A percentile compares a stretch with the other conserved stretches of the same genome.
Evolutionary conservation across 192 early-diverging fungal species (phyloP).

Genomic region (Rhizoclosmatium globosum): DNA sequence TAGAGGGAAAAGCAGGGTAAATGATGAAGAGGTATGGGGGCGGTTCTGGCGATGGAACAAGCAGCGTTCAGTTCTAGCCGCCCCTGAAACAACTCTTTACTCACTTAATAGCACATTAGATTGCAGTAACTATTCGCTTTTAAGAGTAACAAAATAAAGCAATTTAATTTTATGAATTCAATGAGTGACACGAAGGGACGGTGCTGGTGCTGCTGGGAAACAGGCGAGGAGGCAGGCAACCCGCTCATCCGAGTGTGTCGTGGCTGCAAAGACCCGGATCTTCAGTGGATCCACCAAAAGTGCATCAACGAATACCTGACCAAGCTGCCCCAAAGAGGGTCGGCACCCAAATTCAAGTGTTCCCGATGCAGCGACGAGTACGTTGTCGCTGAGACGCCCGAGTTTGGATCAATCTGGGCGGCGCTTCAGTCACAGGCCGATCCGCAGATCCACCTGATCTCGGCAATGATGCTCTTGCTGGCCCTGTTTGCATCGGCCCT

Average conservation of each 20-base stretch:
- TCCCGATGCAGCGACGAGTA: constrained; percentile 53
- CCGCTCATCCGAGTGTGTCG: constrained; percentile 57
- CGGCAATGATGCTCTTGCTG: too few species aligned
- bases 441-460: too few species aligned
- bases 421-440: background rate
- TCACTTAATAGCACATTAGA: too few species aligned
- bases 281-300: constrained; percentile 61
- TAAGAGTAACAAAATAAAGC: too few species aligned
- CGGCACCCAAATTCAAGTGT: constrained; percentile 40
- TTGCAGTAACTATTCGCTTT: too few species aligned
- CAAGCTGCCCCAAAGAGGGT: constrained; percentile 39
- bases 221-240: constrained; percentile 38
- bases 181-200: constrained; percentile 29
- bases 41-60: too few species aligned
- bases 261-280: constrained; percentile 61
- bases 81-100: too few species aligned
- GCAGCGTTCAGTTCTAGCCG: too few species aligned
- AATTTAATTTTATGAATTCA: too few species aligned
- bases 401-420: background rate
- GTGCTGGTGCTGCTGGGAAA: constrained; percentile 50
- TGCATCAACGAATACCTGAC: constrained; percentile 58
- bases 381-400: constrained; percentile 11
- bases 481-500: too few species aligned
- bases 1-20: too few species aligned
- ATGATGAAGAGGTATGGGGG: too few species aligned